Evolutionary conservation across 1,139 yeast species (phyloP).

Genomic region (Zygotorulaspora mrakii): DNA sequence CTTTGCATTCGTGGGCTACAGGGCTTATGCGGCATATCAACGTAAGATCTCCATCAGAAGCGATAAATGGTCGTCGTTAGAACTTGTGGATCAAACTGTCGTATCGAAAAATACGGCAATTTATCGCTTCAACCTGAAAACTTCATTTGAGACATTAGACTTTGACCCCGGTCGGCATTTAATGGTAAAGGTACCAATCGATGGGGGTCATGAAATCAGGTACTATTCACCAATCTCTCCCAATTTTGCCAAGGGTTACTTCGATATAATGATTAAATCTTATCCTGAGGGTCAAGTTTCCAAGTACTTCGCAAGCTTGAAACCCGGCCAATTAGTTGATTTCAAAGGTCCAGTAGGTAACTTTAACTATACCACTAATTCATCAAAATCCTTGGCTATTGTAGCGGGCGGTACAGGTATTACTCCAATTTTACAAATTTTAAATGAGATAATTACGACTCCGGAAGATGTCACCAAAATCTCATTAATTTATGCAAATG

Average conservation of each 20-base stretch:
- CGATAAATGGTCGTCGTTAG: constrained; percentile 59
- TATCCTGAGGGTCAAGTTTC: constrained; percentile 68
- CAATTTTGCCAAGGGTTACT: constrained; percentile 64
- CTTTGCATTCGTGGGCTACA: constrained; percentile 41
- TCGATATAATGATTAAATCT: constrained; percentile 71
- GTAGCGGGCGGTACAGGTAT: constrained; percentile 85
- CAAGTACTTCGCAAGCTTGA: constrained; percentile 56
- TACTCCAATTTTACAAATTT: constrained; percentile 71
- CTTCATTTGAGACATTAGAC: constrained; percentile 57
- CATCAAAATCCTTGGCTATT: constrained; percentile 59
- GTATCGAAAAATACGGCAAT: constrained; percentile 67
- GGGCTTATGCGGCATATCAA: constrained; percentile 46
- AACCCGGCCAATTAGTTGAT: constrained; percentile 61
- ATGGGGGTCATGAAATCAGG: constrained; percentile 59
- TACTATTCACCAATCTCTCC: constrained; percentile 75
- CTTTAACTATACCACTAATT: constrained; percentile 55
- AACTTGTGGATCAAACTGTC: constrained; percentile 66
- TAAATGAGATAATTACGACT: constrained; percentile 55
- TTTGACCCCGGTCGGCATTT: constrained; percentile 74
- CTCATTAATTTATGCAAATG: constrained; percentile 63
- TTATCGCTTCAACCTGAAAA: constrained; percentile 61
- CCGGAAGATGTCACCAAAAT: constrained; percentile 61
- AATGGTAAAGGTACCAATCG: constrained; percentile 50
- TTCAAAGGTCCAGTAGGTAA: constrained; percentile 79
- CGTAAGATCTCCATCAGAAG: constrained; percentile 47